These are phyloP conservation scores for Sarcomyxa edulis DNA, from an alignment of 768 basidiomycete genomes.

Conservation along the genomic window DNA sequence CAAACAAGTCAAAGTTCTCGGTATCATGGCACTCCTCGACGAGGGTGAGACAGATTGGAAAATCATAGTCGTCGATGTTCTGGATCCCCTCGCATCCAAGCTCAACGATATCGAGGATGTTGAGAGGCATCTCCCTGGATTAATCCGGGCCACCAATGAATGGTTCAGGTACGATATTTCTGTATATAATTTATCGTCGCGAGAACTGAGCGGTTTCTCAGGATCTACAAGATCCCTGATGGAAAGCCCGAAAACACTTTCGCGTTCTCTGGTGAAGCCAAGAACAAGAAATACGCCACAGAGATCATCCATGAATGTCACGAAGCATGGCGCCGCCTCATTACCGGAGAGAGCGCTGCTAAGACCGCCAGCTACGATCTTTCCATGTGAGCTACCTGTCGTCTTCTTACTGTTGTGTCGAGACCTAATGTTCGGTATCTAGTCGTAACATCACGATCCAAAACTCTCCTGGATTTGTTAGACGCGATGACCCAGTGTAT, in stretches of 20 bases:
- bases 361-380: constrained; percentile 74
- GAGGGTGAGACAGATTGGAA: constrained; percentile 99
- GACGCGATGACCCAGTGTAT: constrained; percentile 59
- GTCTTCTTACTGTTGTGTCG: too few relatives aligned
- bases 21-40: constrained; percentile 99
- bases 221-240: constrained; percentile 96
- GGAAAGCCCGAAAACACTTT: constrained; percentile 95
- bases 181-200: background rate
- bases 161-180: constrained; percentile 77
- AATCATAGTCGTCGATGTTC: constrained; percentile 95
- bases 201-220: constrained; percentile 23
- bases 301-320: constrained; percentile 99
- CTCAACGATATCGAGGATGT: constrained; percentile 99
- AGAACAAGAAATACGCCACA: constrained; percentile 99
- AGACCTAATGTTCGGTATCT: constrained; percentile 3
- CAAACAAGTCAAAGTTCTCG: constrained; percentile 99
- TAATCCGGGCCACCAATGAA: constrained; percentile 96
- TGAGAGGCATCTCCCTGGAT: constrained; percentile 93
- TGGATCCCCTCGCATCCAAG: constrained; percentile 92
- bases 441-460: constrained; percentile 80
- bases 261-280: constrained; percentile 98
- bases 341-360: constrained; percentile 72
- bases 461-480: constrained; percentile 67
- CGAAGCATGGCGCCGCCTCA: constrained; percentile 95
- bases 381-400: constrained; percentile 75